Percentiles rank a stretch among this genome's conserved stretches.
Evolutionary conservation across 306 rosid species (phyloP).

Genomic region (Castanea crenata): DNA sequence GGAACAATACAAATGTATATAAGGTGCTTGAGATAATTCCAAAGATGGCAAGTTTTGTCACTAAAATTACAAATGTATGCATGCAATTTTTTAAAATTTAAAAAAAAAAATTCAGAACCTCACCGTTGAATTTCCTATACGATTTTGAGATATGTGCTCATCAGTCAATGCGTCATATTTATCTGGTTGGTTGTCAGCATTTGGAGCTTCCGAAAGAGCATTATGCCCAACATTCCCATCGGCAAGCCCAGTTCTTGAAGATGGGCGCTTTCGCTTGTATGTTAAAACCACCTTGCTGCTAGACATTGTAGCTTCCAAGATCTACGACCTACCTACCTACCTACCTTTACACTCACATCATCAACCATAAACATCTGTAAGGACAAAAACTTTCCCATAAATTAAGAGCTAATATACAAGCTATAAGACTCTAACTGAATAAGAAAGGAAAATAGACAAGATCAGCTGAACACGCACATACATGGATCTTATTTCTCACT

Average conservation of each 20-base stretch:
- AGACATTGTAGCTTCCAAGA: conserved; percentile 41
- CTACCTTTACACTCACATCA: background rate
- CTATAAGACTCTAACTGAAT: background rate
- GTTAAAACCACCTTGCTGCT: conserved; percentile 55
- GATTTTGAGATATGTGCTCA: conserved; percentile 28
- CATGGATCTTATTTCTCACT: background rate
- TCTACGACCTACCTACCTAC: conserved; percentile 14
- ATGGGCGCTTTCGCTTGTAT: conserved; percentile 52
- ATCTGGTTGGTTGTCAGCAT: conserved; percentile 9
- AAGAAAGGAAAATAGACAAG: background rate
- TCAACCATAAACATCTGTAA: background rate
- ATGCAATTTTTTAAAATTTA: no score
- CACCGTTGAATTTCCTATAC: conserved; percentile 33
- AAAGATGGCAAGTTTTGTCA: background rate
- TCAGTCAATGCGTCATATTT: conserved; percentile 23
- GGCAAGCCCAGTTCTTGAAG: conserved; percentile 27
- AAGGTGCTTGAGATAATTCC: background rate
- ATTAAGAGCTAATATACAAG: background rate
- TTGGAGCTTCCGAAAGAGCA: conserved; percentile 17
- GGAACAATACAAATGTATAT: background rate
- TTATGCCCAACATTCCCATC: conserved; percentile 27
- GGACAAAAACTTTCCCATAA: background rate
- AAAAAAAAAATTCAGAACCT: conserved; percentile 16
- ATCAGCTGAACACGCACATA: background rate
- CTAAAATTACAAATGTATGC: background rate